phyloP scores from a whole-genome alignment of 208 protist species.

The Leishmania turanica region DNA sequence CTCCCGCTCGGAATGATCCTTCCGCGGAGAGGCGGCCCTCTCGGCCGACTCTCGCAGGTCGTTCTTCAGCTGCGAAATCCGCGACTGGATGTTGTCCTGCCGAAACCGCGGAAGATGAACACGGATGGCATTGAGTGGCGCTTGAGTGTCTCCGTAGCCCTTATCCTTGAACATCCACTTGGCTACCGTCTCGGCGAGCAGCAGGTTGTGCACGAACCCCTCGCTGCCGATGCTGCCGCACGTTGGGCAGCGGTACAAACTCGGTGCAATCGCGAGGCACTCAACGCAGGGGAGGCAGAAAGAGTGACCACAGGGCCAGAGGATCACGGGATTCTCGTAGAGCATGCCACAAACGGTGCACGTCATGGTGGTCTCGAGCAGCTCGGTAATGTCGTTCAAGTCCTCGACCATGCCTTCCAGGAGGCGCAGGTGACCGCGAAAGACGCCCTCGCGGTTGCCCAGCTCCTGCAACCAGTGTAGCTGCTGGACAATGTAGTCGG shows the following conservation, averaged over 20 bases:
- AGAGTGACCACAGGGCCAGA: constrained; percentile 89
- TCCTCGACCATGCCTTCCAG: constrained; percentile 82
- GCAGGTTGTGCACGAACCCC: constrained; percentile 84
- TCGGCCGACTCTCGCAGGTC: constrained; percentile 37
- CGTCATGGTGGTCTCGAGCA: constrained; percentile 73
- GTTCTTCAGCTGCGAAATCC: constrained; percentile 46
- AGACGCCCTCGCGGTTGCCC: constrained; percentile 51
- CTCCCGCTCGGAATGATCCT: constrained; percentile 15
- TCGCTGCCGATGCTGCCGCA: constrained; percentile 90
- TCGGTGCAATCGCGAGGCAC: constrained; percentile 81
- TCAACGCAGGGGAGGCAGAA: constrained; percentile 84
- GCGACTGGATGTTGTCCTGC: constrained; percentile 48
- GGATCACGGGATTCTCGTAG: constrained; percentile 83
- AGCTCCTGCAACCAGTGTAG: constrained; percentile 77
- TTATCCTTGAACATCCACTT: constrained; percentile 93
- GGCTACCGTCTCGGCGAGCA: constrained; percentile 77
- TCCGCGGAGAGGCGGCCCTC: neutral
- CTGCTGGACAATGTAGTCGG: constrained; percentile 78
- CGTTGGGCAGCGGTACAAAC: constrained; percentile 79
- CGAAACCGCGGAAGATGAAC: constrained; percentile 78
- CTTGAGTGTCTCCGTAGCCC: constrained; percentile 78
- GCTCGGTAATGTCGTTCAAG: constrained; percentile 82
- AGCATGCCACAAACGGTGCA: constrained; percentile 79
- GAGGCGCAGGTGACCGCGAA: constrained; percentile 60
- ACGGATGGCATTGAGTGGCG: constrained; percentile 72